Percentiles rank a stretch among this genome's conserved stretches.
phyloP scores from a whole-genome alignment of 768 basidiomycete genomes.

The Tremella fuciformis region DNA sequence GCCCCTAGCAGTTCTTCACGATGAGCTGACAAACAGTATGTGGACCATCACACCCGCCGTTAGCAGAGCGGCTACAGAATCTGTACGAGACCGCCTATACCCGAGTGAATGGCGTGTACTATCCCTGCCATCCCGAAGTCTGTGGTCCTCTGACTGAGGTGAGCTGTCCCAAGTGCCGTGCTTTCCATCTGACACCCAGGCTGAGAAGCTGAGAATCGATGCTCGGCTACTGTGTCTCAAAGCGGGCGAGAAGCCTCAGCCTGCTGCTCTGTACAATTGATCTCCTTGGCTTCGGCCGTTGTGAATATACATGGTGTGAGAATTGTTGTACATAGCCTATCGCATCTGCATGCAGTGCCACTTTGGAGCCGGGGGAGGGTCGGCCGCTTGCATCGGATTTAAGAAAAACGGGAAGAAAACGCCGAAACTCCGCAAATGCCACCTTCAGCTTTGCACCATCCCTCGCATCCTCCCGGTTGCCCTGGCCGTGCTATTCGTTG shows the following conservation, averaged over 20 bases:
- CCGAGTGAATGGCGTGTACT: slow-evolving; percentile 33
- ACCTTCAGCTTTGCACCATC: background rate
- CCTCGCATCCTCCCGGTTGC: background rate
- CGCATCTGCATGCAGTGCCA: no score
- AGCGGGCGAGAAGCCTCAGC: slow-evolving; percentile 31
- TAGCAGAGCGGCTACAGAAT: slow-evolving; percentile 28
- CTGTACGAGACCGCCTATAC: slow-evolving; percentile 47
- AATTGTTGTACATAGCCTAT: no score
- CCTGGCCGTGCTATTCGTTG: background rate
- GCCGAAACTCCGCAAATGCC: slow-evolving; percentile 1
- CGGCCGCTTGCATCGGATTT: no score
- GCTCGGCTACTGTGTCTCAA: slow-evolving; percentile 28
- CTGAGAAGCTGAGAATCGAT: slow-evolving; percentile 37
- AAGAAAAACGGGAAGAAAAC: background rate
- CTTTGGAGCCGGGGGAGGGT: no score
- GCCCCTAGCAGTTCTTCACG: background rate
- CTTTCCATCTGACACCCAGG: slow-evolving; percentile 12
- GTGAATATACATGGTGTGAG: no score
- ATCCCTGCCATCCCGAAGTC: slow-evolving; percentile 45
- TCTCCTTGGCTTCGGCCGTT: background rate
- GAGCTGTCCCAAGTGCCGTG: slow-evolving; percentile 6
- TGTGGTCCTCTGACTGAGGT: slow-evolving; percentile 42
- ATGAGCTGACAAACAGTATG: slow-evolving; percentile 25
- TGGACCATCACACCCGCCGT: slow-evolving; percentile 33
- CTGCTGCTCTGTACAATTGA: slow-evolving; percentile 38